Evolutionary conservation across 495 filamentous ascomycete species (phyloP).

Genomic region (Bathelium albidoporum): DNA sequence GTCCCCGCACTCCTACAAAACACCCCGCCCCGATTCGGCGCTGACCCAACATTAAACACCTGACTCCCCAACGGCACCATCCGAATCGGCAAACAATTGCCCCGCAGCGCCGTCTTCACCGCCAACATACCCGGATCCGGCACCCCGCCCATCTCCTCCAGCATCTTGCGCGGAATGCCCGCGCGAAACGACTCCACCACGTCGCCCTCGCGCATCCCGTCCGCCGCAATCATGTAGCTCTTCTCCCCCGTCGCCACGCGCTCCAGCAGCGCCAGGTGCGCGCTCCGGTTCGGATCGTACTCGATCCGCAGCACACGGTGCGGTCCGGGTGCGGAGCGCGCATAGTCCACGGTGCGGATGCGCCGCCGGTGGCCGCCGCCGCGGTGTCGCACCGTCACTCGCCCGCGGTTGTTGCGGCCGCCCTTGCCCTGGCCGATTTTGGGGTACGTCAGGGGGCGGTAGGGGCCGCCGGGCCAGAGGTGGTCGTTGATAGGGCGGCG

Average conservation of each 20-base stretch:
- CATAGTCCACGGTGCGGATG: slow-evolving; percentile 83
- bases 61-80: slow-evolving; percentile 87
- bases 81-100: slow-evolving; percentile 87
- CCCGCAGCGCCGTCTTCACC: slow-evolving; percentile 84
- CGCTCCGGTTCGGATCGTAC: slow-evolving; percentile 84
- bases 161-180: slow-evolving; percentile 73
- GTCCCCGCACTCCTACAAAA: slow-evolving; percentile 93
- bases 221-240: slow-evolving; percentile 85
- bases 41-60: slow-evolving; percentile 83
- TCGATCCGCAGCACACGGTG: slow-evolving; percentile 90
- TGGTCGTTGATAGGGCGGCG: slow-evolving; percentile 89
- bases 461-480: slow-evolving; percentile 84
- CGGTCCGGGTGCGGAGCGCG: slow-evolving; percentile 60
- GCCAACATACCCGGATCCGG: slow-evolving; percentile 92
- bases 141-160: slow-evolving; percentile 80
- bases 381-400: slow-evolving; percentile 77
- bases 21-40: slow-evolving; percentile 60
- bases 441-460: slow-evolving; percentile 69
- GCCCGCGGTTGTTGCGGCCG: slow-evolving; percentile 78
- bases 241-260: slow-evolving; percentile 55
- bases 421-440: slow-evolving; percentile 88
- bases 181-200: slow-evolving; percentile 79
- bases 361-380: slow-evolving; percentile 86
- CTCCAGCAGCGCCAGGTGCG: slow-evolving; percentile 81
- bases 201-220: slow-evolving; percentile 88